Evolutionary conservation across 352 stramenopile species (phyloP).

Genomic region (Discostella stelligera): DNA sequence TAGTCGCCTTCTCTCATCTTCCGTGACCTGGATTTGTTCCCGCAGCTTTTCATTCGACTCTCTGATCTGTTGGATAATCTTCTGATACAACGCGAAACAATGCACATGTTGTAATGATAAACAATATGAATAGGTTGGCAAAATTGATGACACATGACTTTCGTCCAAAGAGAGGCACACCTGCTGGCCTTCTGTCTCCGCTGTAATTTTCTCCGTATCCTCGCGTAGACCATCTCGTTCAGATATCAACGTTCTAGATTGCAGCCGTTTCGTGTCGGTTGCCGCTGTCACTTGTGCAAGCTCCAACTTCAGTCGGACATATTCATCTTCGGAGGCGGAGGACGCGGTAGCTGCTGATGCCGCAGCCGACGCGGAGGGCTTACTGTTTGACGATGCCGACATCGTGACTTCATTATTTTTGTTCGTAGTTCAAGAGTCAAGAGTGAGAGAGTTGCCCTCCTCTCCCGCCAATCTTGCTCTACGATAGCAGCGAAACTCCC

Average conservation of each 20-base stretch:
- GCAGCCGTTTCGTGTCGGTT: conserved; percentile 28
- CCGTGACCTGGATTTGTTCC: conserved; percentile 22
- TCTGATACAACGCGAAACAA: not conserved
- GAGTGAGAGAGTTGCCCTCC: no score
- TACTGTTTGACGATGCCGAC: not conserved
- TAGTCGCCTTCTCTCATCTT: conserved; percentile 28
- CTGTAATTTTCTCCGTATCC: conserved; percentile 14
- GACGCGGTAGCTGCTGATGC: not conserved
- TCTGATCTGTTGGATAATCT: conserved; percentile 36
- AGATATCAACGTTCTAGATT: conserved; percentile 28
- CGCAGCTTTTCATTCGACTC: conserved; percentile 36
- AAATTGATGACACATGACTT: not conserved
- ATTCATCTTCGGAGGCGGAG: conserved; percentile 21
- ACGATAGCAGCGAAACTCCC: no score
- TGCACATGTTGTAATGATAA: not conserved
- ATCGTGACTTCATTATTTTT: not conserved
- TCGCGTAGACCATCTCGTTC: conserved; percentile 25
- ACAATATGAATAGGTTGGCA: not conserved
- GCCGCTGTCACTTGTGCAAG: conserved; percentile 34
- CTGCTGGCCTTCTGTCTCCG: conserved; percentile 28
- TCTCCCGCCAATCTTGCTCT: no score
- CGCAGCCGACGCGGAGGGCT: not conserved
- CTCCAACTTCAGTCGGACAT: conserved; percentile 42
- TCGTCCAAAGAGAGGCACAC: not conserved
- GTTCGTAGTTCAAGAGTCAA: not conserved